Conservation (phyloP, 2,329 filamentous ascomycete genomes). For the Hypoxylon sp. region DNA sequence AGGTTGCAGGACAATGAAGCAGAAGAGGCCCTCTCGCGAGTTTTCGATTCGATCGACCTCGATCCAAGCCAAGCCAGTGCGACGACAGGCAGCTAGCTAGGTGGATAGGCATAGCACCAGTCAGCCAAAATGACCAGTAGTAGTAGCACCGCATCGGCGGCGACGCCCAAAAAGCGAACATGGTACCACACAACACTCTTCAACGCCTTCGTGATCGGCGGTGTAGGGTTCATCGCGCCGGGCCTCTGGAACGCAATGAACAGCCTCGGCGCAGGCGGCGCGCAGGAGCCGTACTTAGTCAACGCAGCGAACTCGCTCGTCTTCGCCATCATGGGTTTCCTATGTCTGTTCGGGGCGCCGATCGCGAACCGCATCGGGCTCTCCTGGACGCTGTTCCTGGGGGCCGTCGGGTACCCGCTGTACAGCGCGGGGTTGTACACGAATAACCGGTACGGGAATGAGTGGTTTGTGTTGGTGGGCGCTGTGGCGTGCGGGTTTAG, state of each 20-base stretch:
- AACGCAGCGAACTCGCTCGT: constrained; percentile 58
- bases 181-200: constrained; percentile 69
- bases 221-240: constrained; percentile 66
- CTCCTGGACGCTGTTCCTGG: constrained; percentile 54
- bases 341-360: constrained; percentile 55
- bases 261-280: constrained; percentile 66
- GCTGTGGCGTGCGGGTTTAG: constrained; percentile 78
- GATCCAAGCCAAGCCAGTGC: background rate
- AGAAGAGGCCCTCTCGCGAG: background rate
- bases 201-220: constrained; percentile 68
- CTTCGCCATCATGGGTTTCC: constrained; percentile 56
- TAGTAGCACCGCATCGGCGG: background rate
- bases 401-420: constrained; percentile 55
- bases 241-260: constrained; percentile 72
- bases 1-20: background rate
- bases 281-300: constrained; percentile 65
- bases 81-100: background rate
- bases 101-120: background rate
- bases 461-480: constrained; percentile 78
- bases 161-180: constrained; percentile 31
- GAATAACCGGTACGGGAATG: constrained; percentile 64
- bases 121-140: constrained; percentile 19
- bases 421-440: constrained; percentile 58
- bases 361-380: constrained; percentile 56
- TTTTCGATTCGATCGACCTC: background rate